Percentiles rank a stretch among this genome's conserved stretches.
These are phyloP conservation scores for Penicillium silybi DNA, from an alignment of 495 filamentous ascomycete genomes.

Conservation along the genomic window DNA sequence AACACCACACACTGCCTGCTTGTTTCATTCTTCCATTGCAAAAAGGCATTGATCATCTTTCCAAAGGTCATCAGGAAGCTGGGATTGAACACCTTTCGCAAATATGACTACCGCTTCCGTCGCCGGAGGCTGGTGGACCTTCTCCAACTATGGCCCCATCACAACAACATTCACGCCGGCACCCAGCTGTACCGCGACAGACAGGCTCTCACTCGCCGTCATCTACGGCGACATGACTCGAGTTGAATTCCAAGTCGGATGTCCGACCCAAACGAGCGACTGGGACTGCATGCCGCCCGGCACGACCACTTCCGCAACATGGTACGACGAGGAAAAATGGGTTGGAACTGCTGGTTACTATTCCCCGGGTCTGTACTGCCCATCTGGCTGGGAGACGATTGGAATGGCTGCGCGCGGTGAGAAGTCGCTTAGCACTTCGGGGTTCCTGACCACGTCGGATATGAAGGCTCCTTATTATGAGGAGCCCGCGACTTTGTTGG, in stretches of 20 bases:
- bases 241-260: not conserved
- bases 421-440: not conserved
- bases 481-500: not conserved
- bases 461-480: not conserved
- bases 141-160: slow-evolving; percentile 6
- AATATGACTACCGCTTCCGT: slow-evolving; percentile 3
- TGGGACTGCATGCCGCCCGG: not conserved
- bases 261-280: not conserved
- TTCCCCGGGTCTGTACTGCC: slow-evolving; percentile 11
- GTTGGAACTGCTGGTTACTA: not conserved
- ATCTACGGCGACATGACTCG: not conserved
- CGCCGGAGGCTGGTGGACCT: slow-evolving; percentile 5
- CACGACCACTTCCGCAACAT: not conserved
- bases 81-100: not conserved
- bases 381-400: slow-evolving; percentile 6
- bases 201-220: not conserved
- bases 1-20: no score
- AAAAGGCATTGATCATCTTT: no score
- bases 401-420: slow-evolving; percentile 4
- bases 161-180: slow-evolving; percentile 10
- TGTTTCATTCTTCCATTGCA: no score
- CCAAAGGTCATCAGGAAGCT: no score
- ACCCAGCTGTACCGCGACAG: slow-evolving; percentile 2
- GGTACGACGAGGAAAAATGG: not conserved
- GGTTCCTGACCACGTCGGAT: not conserved